phyloP scores from a whole-genome alignment of 2,329 filamentous ascomycete species.

The Paraphoma chrysanthemicola region DNA sequence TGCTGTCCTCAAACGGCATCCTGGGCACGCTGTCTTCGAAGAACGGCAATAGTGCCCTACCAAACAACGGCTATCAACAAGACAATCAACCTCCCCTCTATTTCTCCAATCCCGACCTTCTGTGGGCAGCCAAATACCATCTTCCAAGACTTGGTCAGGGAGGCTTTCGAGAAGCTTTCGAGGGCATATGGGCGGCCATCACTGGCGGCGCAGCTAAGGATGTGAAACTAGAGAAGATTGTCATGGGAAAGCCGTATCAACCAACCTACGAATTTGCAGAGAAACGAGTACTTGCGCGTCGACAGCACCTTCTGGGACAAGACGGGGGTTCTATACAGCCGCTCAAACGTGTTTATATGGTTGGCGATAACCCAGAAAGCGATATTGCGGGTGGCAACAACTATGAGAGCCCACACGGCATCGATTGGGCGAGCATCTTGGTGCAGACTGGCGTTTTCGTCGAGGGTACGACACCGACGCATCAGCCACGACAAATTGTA shows the following conservation, averaged over 20 bases:
- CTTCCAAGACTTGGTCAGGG: slow-evolving; percentile 90
- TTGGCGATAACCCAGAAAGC: slow-evolving; percentile 77
- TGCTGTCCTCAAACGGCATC: slow-evolving; percentile 79
- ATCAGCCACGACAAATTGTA: slow-evolving; percentile 68
- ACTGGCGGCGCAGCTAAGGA: slow-evolving; percentile 66
- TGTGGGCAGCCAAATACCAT: slow-evolving; percentile 87
- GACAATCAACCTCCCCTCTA: slow-evolving; percentile 82
- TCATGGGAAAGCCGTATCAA: slow-evolving; percentile 83
- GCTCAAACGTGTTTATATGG: slow-evolving; percentile 87
- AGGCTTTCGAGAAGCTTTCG: slow-evolving; percentile 82
- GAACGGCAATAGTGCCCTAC: slow-evolving; percentile 70
- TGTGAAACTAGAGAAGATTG: slow-evolving; percentile 64
- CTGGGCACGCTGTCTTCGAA: slow-evolving; percentile 78
- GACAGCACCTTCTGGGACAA: slow-evolving; percentile 56
- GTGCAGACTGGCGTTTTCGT: slow-evolving; percentile 82
- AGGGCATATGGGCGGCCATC: slow-evolving; percentile 77
- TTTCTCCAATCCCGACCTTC: slow-evolving; percentile 89
- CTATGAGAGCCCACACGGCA: slow-evolving; percentile 70
- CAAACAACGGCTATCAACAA: slow-evolving; percentile 80
- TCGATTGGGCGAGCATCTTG: slow-evolving; percentile 78
- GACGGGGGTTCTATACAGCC: slow-evolving; percentile 43
- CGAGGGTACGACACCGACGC: slow-evolving; percentile 61
- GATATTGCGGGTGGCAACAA: slow-evolving; percentile 89
- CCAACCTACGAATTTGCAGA: slow-evolving; percentile 87
- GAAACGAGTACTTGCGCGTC: slow-evolving; percentile 69